phyloP scores from a whole-genome alignment of 78 protist genomes.

The Dictyostelium firmibasis region DNA sequence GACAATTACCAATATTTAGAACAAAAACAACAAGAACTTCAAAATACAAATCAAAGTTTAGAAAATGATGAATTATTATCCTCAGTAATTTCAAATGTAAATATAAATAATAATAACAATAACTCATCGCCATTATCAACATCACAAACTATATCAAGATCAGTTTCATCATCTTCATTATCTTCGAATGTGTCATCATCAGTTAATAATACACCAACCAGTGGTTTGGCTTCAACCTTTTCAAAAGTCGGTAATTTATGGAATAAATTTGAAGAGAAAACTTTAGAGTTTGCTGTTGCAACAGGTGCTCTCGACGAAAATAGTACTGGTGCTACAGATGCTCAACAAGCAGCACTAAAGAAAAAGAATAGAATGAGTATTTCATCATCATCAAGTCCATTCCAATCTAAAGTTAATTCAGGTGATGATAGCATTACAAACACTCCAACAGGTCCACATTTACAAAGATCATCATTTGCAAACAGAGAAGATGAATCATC shows the following conservation, averaged over 20 bases:
- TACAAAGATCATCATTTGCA: background rate
- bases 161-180: background rate
- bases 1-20: slow-evolving; percentile 28
- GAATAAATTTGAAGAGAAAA: slow-evolving; percentile 60
- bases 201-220: background rate
- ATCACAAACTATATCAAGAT: background rate
- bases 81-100: background rate
- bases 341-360: background rate
- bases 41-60: too few relatives aligned
- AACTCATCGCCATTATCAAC: slow-evolving; percentile 6
- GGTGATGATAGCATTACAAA: background rate
- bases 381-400: slow-evolving; percentile 1
- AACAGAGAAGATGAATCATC: background rate
- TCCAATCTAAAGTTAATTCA: background rate
- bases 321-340: background rate
- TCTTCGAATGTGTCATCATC: background rate
- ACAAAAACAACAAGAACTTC: slow-evolving; percentile 16
- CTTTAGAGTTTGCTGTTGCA: slow-evolving; percentile 26
- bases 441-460: background rate
- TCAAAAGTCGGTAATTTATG: slow-evolving; percentile 33
- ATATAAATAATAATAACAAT: background rate
- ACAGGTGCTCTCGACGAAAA: slow-evolving; percentile 31
- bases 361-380: background rate
- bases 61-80: slow-evolving; percentile 10
- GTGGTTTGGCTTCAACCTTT: background rate